These are phyloP conservation scores for Aspergillus ibericus DNA, from an alignment of 2,329 filamentous ascomycete species.

Conservation along the genomic window DNA sequence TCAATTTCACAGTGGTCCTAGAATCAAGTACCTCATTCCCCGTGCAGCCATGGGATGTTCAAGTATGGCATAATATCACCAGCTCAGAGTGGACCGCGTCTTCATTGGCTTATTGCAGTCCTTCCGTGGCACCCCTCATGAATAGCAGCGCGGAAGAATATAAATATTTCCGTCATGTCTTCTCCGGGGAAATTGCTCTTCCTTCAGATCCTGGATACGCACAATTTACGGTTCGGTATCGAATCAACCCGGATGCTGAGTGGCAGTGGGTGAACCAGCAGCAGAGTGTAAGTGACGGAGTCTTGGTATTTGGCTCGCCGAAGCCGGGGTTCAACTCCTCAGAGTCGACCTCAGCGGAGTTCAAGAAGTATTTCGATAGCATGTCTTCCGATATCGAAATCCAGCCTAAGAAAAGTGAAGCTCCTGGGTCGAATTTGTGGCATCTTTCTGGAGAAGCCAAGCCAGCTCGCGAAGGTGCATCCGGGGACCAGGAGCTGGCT, in stretches of 20 bases:
- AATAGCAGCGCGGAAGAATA: slow-evolving; percentile 22
- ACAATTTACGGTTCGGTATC: slow-evolving; percentile 47
- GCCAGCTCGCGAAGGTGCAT: slow-evolving; percentile 55
- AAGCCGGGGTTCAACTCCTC: slow-evolving; percentile 9
- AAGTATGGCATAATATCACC: slow-evolving; percentile 70
- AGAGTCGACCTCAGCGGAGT: slow-evolving; percentile 16
- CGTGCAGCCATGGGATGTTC: slow-evolving; percentile 67
- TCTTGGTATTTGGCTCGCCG: slow-evolving; percentile 41
- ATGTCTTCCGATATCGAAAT: slow-evolving; percentile 36
- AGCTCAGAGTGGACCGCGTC: slow-evolving; percentile 61
- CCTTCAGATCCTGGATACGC: slow-evolving; percentile 31
- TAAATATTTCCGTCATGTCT: slow-evolving; percentile 36
- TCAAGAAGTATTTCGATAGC: slow-evolving; percentile 36
- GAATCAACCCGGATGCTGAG: slow-evolving; percentile 34
- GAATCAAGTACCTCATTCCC: slow-evolving; percentile 60
- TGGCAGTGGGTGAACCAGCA: slow-evolving; percentile 50
- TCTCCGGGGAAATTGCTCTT: slow-evolving; percentile 31
- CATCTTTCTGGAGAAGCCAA: slow-evolving; percentile 58
- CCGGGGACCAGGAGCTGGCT: slow-evolving; percentile 56
- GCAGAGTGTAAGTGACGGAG: slow-evolving; percentile 40
- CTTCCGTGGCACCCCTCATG: slow-evolving; percentile 30
- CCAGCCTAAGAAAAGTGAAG: slow-evolving; percentile 40
- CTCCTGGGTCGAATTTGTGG: slow-evolving; percentile 44
- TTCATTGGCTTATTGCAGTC: slow-evolving; percentile 49
- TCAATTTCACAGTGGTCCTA: slow-evolving; percentile 68